Evolutionary conservation across 2,329 filamentous ascomycete genomes (phyloP), one percentile per base, ranked within the genome.

Genomic region (Gremmenia infestans): DNA sequence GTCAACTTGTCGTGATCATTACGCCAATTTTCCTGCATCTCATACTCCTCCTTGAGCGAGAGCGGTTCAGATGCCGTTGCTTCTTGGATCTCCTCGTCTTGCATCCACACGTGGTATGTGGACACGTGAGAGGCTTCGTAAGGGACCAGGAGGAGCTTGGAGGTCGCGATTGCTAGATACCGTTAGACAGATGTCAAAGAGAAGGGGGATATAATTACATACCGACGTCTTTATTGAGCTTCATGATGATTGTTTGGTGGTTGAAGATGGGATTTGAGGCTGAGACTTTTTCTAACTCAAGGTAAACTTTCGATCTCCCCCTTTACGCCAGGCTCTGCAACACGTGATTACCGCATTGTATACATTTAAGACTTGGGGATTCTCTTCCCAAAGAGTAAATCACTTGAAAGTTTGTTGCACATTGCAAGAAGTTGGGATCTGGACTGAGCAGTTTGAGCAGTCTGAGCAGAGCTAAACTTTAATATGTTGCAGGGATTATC

Each of bases 71-170:
- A 97, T 1, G 93, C 91, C 0, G 93, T 97, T 53, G 88, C 87
- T 72, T 85, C 78, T 74, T 88, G 92, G 40, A 97, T 88, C 48
- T 84, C 81, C 45, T 57, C 53, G 60, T 64, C 69, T 76, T 92
- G 81, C 92, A 97, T 97, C 93, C 93, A 97, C 67, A 79, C 75
- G 70, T 96, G 90, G 70, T 97, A 97, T 39, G 80, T 85, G 15
- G 79, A 79, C 23, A 97, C 93, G 75, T 97, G 93, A 68, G 85
- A 87, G 39, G 78, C 73, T 60, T 87, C 86, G 72, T 97, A 97
- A 0, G 92, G 92, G 9, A 96, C 91, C 9, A 97, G 80, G 17
- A 95, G 80, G 46, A 89, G 76, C 50, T 77, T 77, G 4, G 80
- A 72, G 1, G 87, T 87, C 3, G 81, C 78, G 35, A 95, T 74